Base-by-base conservation (phyloP, 768 basidiomycete species). In the Lanmaoa pseudosensibilis region DNA sequence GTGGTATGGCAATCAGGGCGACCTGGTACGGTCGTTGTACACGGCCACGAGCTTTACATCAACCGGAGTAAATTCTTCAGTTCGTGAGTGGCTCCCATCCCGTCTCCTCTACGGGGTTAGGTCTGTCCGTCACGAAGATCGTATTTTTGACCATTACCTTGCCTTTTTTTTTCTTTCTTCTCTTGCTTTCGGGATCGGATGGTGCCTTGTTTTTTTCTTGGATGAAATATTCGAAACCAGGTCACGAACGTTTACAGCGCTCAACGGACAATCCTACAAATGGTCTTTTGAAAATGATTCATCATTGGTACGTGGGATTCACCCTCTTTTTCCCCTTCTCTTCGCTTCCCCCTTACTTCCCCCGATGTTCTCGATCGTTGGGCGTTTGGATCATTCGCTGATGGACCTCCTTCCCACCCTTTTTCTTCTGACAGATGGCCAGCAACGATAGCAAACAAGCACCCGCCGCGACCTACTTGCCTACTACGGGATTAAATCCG, bases 381-480 rank as follows among this genome's bases (percentile, higher is more conserved):
- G 1, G 7, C 38, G 5, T 21, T 36, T 27, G 13, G 37, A 39
- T 40, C 50, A 7, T 51, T 48, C 34, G 30, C 47, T 48, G 38
- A 64, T 37, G 50, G 37, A 19, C 34, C 3, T n/a, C 6, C 11
- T 27, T 43, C 8, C 15, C 32, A 33, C 13, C 13, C 30, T 13
- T 11, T 10, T 9, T 12, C n/a, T 30, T 23, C 19, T 18, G 44
- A 10, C 32, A 71, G 70, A 65, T 71, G 64, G 64, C 66, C 2
- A 73, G 72, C 59, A 69, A 71, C 56, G 70, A 71, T 25, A 71
- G 70, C 55, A 71, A 36, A 56, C 71, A 71, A 41, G 70, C 66
- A 3, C 72, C 70, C 16, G 63, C 66, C 1, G 70, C 70, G 21
- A 73, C 70, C 3, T 71, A 67, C 34, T 46, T 60, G 11, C 72